Evolutionary conservation across 2,329 filamentous ascomycete species (phyloP), one percentile per base, ranked within the genome.

Genomic region (Tolypocladium ophioglossoides): DNA sequence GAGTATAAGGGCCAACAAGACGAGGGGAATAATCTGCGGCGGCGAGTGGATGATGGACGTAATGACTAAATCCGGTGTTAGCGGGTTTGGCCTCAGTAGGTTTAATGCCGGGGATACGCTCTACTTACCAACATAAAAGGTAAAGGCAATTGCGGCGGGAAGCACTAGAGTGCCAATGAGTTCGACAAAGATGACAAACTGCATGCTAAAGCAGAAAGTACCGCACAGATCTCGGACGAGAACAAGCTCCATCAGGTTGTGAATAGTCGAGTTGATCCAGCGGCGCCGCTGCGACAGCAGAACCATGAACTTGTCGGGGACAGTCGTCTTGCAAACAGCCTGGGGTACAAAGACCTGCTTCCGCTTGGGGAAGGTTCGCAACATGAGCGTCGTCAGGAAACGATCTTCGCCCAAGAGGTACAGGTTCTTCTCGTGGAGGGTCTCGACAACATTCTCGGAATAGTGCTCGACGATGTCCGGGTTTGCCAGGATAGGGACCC

Each of bases 161-260:
- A 99, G 79, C 12, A 99, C 94, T 53, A 99, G 78, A 2, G 95
- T 99, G 63, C 94, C 94, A 54, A 97, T 81, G 54, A 99, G 78
- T 73, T 99, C 94, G 66, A 99, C 88, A 68, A 91, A 95, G 58
- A 99, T 87, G 60, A 99, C 86, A 68, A 99, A 99, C 73, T 99
- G 94, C 94, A 99, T 99, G 71, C 90, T 96, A 78, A 99, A 99
- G 78, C 95, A 99, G 76, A 99, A 99, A 3, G 94, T 99, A 61
- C 94, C 94, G 67, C 94, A 99, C 18, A 99, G 82, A 75, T 99
- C 94, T 59, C 91, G 84, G 47, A 99, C 95, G 37, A 99, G 82
- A 52, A 97, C 85, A 56, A 99, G 82, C 72, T 99, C 94, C 89
- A 99, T 96, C 47, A 99, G 77, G 68, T 99, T 99, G 78, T 99